Conservation (phyloP, 2,329 filamentous ascomycete species). For the Pseudogymnoascus sp. region DNA sequence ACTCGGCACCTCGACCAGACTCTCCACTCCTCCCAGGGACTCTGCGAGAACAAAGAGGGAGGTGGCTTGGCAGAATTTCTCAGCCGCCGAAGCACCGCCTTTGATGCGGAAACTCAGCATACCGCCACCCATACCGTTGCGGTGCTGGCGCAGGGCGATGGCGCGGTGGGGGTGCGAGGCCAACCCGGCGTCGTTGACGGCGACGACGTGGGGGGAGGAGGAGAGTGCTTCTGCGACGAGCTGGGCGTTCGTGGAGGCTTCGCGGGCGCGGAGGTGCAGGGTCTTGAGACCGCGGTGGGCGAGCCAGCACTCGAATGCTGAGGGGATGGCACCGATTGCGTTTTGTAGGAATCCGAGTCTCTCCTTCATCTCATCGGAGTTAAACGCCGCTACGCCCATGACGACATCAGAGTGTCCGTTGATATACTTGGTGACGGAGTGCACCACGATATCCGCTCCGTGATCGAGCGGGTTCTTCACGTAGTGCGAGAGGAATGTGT, state of each 20-base stretch:
- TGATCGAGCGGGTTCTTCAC: constrained; percentile 93
- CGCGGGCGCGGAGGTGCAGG: constrained; percentile 81
- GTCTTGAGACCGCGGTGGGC: constrained; percentile 96
- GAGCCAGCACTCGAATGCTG: constrained; percentile 95
- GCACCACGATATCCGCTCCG: constrained; percentile 93
- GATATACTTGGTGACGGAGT: constrained; percentile 98
- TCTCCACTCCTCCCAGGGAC: constrained; percentile 86
- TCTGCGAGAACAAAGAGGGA: constrained; percentile 91
- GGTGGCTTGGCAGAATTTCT: constrained; percentile 85
- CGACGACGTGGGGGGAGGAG: constrained; percentile 71
- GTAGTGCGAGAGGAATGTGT: constrained; percentile 95
- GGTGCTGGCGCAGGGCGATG: constrained; percentile 86
- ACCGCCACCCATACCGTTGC: constrained; percentile 87
- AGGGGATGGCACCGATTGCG: constrained; percentile 91
- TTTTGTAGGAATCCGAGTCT: constrained; percentile 90
- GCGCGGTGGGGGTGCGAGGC: constrained; percentile 78
- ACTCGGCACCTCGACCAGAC: constrained; percentile 87
- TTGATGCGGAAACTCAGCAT: constrained; percentile 96
- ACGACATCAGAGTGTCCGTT: constrained; percentile 95
- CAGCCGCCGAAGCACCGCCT: constrained; percentile 77
- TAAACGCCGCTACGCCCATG: constrained; percentile 96
- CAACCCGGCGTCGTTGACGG: constrained; percentile 93
- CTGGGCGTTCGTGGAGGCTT: constrained; percentile 76
- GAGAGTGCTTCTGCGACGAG: constrained; percentile 72
- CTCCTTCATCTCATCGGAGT: constrained; percentile 70